Percentiles rank a stretch among this genome's conserved stretches.
phyloP scores from a whole-genome alignment of 2,329 filamentous ascomycete genomes.

The Hypoxylon sp. region DNA sequence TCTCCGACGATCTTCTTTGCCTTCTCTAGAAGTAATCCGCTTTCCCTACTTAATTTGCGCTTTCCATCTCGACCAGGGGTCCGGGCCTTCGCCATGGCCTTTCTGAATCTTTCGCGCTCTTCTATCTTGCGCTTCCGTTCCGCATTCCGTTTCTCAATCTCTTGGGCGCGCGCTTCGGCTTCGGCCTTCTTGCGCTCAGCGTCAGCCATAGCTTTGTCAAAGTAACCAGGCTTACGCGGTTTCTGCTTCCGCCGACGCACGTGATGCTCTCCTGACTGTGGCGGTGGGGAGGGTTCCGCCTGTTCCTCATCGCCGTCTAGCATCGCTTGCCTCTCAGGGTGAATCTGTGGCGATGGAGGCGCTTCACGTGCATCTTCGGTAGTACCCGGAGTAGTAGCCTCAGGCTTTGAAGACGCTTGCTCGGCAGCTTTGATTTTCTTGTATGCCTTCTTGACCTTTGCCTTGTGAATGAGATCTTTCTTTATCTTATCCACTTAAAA shows the following conservation, averaged over 20 bases:
- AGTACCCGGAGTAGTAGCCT: slow-evolving; percentile 37
- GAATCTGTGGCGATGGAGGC: slow-evolving; percentile 52
- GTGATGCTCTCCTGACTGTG: slow-evolving; percentile 34
- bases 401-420: slow-evolving; percentile 44
- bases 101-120: slow-evolving; percentile 74
- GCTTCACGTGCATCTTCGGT: slow-evolving; percentile 43
- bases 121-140: slow-evolving; percentile 77
- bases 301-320: slow-evolving; percentile 53
- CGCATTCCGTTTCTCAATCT: slow-evolving; percentile 65
- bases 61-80: slow-evolving; percentile 79
- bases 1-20: slow-evolving; percentile 78
- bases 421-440: slow-evolving; percentile 82
- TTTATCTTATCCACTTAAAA: slow-evolving; percentile 87
- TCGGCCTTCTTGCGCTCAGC: slow-evolving; percentile 62
- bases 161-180: slow-evolving; percentile 60
- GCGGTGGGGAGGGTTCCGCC: slow-evolving; percentile 29
- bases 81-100: slow-evolving; percentile 80
- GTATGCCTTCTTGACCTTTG: slow-evolving; percentile 93
- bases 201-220: slow-evolving; percentile 72
- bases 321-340: slow-evolving; percentile 61
- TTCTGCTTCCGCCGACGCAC: slow-evolving; percentile 52
- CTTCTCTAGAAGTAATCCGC: slow-evolving; percentile 81
- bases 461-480: slow-evolving; percentile 87
- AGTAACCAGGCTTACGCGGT: slow-evolving; percentile 70
- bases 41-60: slow-evolving; percentile 86